phyloP scores from a whole-genome alignment of 1,284 basidiomycete genomes.

The Somion occarium region DNA sequence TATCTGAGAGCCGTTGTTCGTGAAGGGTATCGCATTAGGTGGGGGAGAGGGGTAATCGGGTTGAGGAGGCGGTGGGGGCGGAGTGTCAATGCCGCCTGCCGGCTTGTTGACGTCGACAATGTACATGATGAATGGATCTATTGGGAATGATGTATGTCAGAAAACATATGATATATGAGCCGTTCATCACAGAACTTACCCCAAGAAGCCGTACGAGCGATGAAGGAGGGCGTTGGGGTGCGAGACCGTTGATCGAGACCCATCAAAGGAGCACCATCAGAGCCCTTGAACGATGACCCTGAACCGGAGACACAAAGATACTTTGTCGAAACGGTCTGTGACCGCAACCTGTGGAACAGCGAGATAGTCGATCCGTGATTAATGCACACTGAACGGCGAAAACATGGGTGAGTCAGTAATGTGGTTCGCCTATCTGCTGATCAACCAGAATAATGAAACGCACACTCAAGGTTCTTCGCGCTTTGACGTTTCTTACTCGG shows the following conservation, averaged over 20 bases:
- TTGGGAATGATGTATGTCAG: constrained; percentile 13
- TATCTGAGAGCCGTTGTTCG: constrained; percentile 72
- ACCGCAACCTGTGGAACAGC: constrained; percentile 89
- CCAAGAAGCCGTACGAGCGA: constrained; percentile 82
- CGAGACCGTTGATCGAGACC: constrained; percentile 73
- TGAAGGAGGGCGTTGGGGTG: constrained; percentile 75
- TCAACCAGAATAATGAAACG: constrained; percentile 19
- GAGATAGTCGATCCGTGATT: constrained; percentile 95
- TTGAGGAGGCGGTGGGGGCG: constrained; percentile 73
- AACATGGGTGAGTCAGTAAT: constrained; percentile 12
- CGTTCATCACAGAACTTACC: constrained; percentile 39
- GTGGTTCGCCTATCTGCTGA: constrained; percentile 5
- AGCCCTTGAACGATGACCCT: constrained; percentile 84
- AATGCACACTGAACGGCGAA: constrained; percentile 68
- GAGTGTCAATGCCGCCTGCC: constrained; percentile 66
- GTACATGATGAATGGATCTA: constrained; percentile 95
- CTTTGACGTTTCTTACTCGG: constrained; percentile 95
- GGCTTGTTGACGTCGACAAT: constrained; percentile 84
- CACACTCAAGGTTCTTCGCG: constrained; percentile 91
- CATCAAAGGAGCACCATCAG: constrained; percentile 81
- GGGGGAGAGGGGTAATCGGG: constrained; percentile 87
- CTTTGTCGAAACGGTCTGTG: constrained; percentile 92
- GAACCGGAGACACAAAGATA: constrained; percentile 94
- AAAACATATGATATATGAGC: constrained; percentile 6
- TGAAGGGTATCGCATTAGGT: constrained; percentile 81